phyloP scores from a whole-genome alignment of 495 filamentous ascomycete species.

The Bathelium albidoporum region DNA sequence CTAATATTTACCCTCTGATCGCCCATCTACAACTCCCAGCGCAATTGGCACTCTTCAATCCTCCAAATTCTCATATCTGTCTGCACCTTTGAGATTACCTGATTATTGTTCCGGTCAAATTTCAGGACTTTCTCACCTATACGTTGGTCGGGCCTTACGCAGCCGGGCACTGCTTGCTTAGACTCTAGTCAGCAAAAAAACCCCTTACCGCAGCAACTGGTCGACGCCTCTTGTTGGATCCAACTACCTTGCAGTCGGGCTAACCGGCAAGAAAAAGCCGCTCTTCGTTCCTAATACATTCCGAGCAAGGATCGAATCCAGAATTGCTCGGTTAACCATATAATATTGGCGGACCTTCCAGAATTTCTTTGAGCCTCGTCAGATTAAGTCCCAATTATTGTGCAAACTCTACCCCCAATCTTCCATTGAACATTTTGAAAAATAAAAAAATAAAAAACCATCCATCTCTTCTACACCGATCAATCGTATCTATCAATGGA shows the following conservation, averaged over 20 bases:
- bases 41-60: neutral
- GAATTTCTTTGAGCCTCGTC: neutral
- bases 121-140: neutral
- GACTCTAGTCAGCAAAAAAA: neutral
- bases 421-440: no score
- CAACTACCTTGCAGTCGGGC: neutral
- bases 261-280: neutral
- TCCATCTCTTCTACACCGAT: neutral
- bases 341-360: neutral
- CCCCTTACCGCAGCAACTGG: neutral
- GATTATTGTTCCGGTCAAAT: neutral
- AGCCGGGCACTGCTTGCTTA: neutral
- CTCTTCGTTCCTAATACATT: neutral
- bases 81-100: no score
- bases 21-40: neutral
- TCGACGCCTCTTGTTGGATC: neutral
- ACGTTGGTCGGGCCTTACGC: neutral
- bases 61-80: neutral
- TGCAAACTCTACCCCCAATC: no score
- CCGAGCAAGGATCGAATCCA: neutral
- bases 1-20: neutral
- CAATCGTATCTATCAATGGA: conserved; percentile 6
- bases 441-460: no score
- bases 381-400: no score
- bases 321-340: neutral